Base-by-base conservation (phyloP, 371 early-diverging fungal species). In the Parasitella parasitica region DNA sequence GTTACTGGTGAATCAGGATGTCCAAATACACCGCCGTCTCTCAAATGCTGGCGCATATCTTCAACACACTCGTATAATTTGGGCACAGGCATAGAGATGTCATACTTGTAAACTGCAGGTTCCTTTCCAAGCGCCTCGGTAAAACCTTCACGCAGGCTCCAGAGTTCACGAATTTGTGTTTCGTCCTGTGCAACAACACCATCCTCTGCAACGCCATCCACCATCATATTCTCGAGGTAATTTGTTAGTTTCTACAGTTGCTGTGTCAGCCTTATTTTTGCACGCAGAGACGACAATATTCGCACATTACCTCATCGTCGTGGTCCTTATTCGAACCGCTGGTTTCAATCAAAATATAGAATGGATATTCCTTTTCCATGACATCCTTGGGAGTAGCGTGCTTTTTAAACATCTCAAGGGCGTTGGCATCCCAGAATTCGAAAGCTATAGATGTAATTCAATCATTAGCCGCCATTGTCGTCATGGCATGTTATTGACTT, bases 281-380 rank as follows among this genome's bases (percentile, higher is more conserved):
- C n/a, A 15, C 27, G 27, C 26, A 15, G 12, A 50, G 12, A 50
- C 15, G 16, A 2, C 27, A 13, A 30, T 16, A 39, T 26, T 13
- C 16, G 7, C 3, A 26, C 11, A 11, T 57, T 69, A 80, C 82
- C 67, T 88, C 93, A 51, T 92, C 88, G 65, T 98, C 97, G 70
- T 97, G 98, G 2, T 94, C 91, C 60, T 90, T 86, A 76, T 94
- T 91, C 43, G 93, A 91, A 1, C 98, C 98, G 56, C 87, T 86
- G 5, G 96, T 98, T 76, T 98, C 99, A 56, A 98, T 79, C 57
- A 98, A 80, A 6, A 96, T 91, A 63, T 95, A 94, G 75, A 96
- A 98, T n/a, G 89, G 90, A 67, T 86, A 83, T 22, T 80, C 80
- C 7, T 72, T 71, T 27, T 83, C 72, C 63, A 94, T 84, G 0